Percentiles rank a stretch among this genome's conserved stretches.
Evolutionary conservation across 2,329 filamentous ascomycete genomes (phyloP).

Genomic region (Amesomyces nigricolor): DNA sequence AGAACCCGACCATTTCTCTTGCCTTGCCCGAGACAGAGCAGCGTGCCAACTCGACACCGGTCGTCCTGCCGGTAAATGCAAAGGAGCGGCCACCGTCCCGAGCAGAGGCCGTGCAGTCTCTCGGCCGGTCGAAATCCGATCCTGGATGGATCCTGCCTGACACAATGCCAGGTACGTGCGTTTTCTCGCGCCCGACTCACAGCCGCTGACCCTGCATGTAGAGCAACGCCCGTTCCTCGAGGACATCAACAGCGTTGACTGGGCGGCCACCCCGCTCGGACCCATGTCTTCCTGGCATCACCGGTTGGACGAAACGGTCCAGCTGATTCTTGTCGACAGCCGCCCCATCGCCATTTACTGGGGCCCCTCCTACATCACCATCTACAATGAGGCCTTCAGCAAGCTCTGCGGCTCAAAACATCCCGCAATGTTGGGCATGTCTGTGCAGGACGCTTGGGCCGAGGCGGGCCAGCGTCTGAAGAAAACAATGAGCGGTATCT

Average conservation of each 20-base stretch:
- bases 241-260: slow-evolving; percentile 38
- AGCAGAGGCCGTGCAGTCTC: slow-evolving; percentile 21
- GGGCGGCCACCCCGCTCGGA: slow-evolving; percentile 41
- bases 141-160: slow-evolving; percentile 31
- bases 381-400: slow-evolving; percentile 70
- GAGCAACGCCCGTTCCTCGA: slow-evolving; percentile 34
- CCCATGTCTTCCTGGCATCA: slow-evolving; percentile 39
- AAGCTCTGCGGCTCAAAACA: slow-evolving; percentile 58
- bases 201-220: slow-evolving; percentile 11
- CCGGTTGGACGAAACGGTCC: slow-evolving; percentile 39
- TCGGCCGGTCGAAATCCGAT: slow-evolving; percentile 25
- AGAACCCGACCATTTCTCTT: slow-evolving; percentile 6
- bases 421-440: slow-evolving; percentile 56
- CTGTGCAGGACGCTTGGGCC: slow-evolving; percentile 54
- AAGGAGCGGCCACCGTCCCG: slow-evolving; percentile 15
- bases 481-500: slow-evolving; percentile 34
- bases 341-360: slow-evolving; percentile 54
- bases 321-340: slow-evolving; percentile 38
- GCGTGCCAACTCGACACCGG: slow-evolving; percentile 18
- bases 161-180: slow-evolving; percentile 25
- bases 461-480: slow-evolving; percentile 40
- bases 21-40: slow-evolving; percentile 6
- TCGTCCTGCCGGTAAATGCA: neutral
- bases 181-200: neutral
- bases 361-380: slow-evolving; percentile 54